Base-by-base conservation (phyloP, 139 green algal species). In the Zygnema circumcarinatum region DNA sequence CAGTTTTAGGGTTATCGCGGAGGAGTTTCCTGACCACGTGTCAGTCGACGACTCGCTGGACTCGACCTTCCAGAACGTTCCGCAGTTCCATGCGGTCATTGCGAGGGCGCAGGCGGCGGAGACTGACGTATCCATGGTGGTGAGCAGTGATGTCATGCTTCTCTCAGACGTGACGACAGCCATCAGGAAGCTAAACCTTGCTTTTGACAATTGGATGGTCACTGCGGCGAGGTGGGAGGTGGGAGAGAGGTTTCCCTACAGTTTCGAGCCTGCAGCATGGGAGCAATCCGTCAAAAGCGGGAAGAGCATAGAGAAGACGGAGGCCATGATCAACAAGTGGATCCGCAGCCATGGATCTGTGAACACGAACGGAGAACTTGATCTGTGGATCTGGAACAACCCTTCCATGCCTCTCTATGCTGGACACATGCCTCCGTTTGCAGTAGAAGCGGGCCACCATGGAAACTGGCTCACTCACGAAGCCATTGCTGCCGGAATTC, bases 341-440 rank as follows among this genome's bases (percentile, higher is more conserved):
- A 69, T 86, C 22, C 52, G 38, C 22, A 67, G 35, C 54, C 38
- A 41, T 38, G 74, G n/a, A n/a, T n/a, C n/a, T 86, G 42, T 39
- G 72, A 62, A 62, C 7, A 62, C 47, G 16, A 7, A 7, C 7
- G 47, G 16, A 62, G 47, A 62, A 62, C 7, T 62, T 62, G 47
- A 16, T 7, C 16, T 62, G 0, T 87, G 56, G 56, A 22, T 87
- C 38, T 87, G 81, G 81, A 87, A 87, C 67, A 87, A 87, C 81
- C 16, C 47, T 62, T 16, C 47, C 16, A 16, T 62, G 7, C 47
- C 47, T 62, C 16, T 62, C 7, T 16, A 62, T 62, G 16, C 7
- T 62, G 47, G 7, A 25, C 16, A 7, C 38, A 84, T 88, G 69
- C 83, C 83, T 29, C 83, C 83, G 25, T 88, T 88, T 41, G 29